Percentiles rank a stretch among this genome's conserved stretches.
phyloP scores from a whole-genome alignment of 148 eudicot species.

The Camellia granthamiana region DNA sequence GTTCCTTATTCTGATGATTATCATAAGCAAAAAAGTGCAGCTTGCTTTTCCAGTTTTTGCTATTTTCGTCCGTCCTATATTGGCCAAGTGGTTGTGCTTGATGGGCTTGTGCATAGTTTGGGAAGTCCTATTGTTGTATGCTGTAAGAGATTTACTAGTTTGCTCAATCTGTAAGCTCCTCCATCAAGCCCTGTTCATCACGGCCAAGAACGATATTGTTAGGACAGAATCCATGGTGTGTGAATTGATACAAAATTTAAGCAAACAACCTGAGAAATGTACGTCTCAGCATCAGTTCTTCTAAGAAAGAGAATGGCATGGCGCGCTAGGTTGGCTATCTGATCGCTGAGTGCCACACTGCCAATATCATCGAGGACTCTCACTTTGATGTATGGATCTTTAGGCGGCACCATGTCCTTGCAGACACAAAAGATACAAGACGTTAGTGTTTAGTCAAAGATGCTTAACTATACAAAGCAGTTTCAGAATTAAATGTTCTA shows the following conservation, averaged over 20 bases:
- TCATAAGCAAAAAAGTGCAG: neutral
- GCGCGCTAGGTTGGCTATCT: conserved; percentile 68
- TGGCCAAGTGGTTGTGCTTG: neutral
- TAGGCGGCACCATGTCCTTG: conserved; percentile 95
- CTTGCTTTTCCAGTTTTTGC: neutral
- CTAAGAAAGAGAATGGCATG: conserved; percentile 87
- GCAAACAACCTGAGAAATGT: conserved; percentile 65
- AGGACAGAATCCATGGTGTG: neutral
- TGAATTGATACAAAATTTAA: neutral
- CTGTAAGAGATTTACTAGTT: neutral
- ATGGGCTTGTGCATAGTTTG: neutral
- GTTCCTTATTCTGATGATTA: neutral
- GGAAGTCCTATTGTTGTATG: neutral
- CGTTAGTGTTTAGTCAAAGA: neutral
- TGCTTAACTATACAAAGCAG: neutral
- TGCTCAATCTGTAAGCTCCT: conserved; percentile 69
- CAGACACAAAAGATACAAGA: conserved; percentile 6
- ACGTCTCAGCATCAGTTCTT: conserved; percentile 90
- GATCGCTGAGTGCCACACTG: conserved; percentile 66
- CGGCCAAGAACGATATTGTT: conserved; percentile 3
- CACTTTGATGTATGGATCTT: conserved; percentile 95
- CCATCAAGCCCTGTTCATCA: conserved; percentile 71
- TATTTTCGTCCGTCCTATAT: neutral
- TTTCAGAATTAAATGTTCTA: neutral
- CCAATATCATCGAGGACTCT: conserved; percentile 89